phyloP scores from a whole-genome alignment of 1,139 yeast genomes.

The Saccharomyces pastorianus region DNA sequence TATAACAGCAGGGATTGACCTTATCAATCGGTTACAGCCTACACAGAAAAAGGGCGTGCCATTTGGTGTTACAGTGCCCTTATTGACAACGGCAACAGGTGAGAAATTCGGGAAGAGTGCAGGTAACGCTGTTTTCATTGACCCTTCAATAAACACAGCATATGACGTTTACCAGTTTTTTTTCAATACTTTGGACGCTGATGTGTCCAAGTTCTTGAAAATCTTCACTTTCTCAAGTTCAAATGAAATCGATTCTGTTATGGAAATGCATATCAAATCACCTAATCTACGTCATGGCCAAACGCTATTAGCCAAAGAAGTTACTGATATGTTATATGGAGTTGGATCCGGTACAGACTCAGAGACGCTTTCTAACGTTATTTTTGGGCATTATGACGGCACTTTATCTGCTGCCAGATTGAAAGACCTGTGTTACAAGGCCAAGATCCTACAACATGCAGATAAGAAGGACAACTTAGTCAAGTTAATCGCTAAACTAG shows the following conservation, averaged over 20 bases:
- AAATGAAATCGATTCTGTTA: constrained; percentile 44
- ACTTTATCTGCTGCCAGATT: constrained; percentile 46
- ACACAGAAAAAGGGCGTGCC: constrained; percentile 31
- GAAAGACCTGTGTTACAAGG: constrained; percentile 49
- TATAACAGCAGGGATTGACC: constrained; percentile 90
- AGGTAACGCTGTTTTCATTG: constrained; percentile 91
- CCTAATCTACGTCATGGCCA: constrained; percentile 70
- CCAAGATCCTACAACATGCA: constrained; percentile 48
- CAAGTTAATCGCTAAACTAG: constrained; percentile 29
- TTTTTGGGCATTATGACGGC: constrained; percentile 51
- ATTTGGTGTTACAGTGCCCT: constrained; percentile 83
- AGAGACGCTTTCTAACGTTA: constrained; percentile 51
- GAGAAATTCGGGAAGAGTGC: constrained; percentile 96
- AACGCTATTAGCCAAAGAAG: constrained; percentile 68
- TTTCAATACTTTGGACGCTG: constrained; percentile 71
- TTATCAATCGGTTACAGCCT: constrained; percentile 56
- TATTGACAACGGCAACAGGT: constrained; percentile 81
- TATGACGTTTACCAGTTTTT: constrained; percentile 83
- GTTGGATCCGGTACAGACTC: constrained; percentile 59
- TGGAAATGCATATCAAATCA: constrained; percentile 44
- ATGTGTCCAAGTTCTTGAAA: constrained; percentile 58
- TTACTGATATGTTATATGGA: constrained; percentile 83
- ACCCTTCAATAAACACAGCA: constrained; percentile 61
- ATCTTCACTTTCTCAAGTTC: constrained; percentile 74
- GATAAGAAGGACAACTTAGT: constrained; percentile 32